Evolutionary conservation across 345 rosid genomes (phyloP).

Genomic region (Geranium brycei): DNA sequence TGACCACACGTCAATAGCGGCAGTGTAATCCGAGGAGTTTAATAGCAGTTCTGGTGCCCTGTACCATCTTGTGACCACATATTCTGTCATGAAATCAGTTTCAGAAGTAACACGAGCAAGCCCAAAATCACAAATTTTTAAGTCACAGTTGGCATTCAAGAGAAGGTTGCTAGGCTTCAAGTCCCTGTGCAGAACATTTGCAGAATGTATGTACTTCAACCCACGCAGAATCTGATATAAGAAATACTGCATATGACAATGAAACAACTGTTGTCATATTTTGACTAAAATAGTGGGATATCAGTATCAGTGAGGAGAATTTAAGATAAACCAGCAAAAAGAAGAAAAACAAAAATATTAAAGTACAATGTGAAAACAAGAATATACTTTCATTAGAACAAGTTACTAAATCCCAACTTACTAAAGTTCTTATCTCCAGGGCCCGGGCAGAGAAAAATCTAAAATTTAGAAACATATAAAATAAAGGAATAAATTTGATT

Average conservation of each 20-base stretch:
- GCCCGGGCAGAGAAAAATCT: no score
- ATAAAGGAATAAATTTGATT: no score
- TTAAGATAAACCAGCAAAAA: no score
- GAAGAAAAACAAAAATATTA: no score
- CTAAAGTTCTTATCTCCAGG: no score
- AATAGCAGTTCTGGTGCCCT: slow-evolving; percentile 86
- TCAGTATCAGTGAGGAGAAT: no score
- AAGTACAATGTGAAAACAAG: no score
- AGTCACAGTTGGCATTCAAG: slow-evolving; percentile 51
- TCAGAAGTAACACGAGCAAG: slow-evolving; percentile 78
- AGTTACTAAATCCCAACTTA: no score
- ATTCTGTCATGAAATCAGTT: slow-evolving; percentile 79
- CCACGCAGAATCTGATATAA: slow-evolving; percentile 93
- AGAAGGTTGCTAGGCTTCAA: slow-evolving; percentile 87
- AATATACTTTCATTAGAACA: no score
- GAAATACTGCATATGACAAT: slow-evolving; percentile 54
- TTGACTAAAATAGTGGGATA: no score
- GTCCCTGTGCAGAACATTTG: slow-evolving; percentile 90
- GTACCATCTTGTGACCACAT: slow-evolving; percentile 97
- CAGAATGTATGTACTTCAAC: slow-evolving; percentile 80
- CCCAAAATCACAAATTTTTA: slow-evolving; percentile 93
- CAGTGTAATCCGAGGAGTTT: slow-evolving; percentile 63
- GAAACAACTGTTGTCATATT: no score
- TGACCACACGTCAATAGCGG: slow-evolving; percentile 97
- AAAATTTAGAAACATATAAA: no score